phyloP scores from a whole-genome alignment of 768 basidiomycete genomes.

The Suillus lakei region DNA sequence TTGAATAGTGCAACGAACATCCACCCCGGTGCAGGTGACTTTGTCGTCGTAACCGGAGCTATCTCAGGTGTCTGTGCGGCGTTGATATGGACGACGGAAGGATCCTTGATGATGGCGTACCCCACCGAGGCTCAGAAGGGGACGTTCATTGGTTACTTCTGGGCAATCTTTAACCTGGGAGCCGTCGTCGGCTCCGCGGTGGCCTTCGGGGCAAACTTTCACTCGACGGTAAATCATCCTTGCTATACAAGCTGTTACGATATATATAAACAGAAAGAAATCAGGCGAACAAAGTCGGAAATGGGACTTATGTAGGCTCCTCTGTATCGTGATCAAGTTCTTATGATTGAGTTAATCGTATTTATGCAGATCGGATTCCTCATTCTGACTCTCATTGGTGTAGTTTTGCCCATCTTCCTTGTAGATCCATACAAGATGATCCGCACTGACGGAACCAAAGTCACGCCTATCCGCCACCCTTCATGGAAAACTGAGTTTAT shows the following conservation, averaged over 20 bases:
- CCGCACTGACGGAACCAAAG: slow-evolving; percentile 77
- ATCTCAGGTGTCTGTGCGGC: slow-evolving; percentile 76
- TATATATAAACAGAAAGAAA: neutral
- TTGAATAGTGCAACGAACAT: slow-evolving; percentile 67
- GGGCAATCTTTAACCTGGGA: slow-evolving; percentile 83
- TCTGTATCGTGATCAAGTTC: slow-evolving; percentile 31
- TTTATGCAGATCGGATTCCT: slow-evolving; percentile 68
- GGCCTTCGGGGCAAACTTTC: slow-evolving; percentile 71
- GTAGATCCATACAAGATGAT: slow-evolving; percentile 70
- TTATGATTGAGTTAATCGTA: slow-evolving; percentile 48
- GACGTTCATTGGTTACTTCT: slow-evolving; percentile 77
- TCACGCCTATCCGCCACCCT: slow-evolving; percentile 87
- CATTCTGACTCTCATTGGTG: slow-evolving; percentile 66
- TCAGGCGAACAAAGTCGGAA: slow-evolving; percentile 54
- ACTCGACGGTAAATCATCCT: slow-evolving; percentile 53
- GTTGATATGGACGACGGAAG: slow-evolving; percentile 83
- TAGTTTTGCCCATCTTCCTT: slow-evolving; percentile 65
- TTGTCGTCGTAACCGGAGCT: slow-evolving; percentile 76
- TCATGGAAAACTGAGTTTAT: slow-evolving; percentile 68
- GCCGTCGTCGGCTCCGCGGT: slow-evolving; percentile 80
- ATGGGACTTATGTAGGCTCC: slow-evolving; percentile 71
- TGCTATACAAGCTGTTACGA: slow-evolving; percentile 28
- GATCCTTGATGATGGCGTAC: slow-evolving; percentile 84
- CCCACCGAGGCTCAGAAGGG: slow-evolving; percentile 82
- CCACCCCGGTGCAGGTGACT: slow-evolving; percentile 59